Evolutionary conservation across 345 rosid genomes (phyloP).

Genomic region (Salix brachista): DNA sequence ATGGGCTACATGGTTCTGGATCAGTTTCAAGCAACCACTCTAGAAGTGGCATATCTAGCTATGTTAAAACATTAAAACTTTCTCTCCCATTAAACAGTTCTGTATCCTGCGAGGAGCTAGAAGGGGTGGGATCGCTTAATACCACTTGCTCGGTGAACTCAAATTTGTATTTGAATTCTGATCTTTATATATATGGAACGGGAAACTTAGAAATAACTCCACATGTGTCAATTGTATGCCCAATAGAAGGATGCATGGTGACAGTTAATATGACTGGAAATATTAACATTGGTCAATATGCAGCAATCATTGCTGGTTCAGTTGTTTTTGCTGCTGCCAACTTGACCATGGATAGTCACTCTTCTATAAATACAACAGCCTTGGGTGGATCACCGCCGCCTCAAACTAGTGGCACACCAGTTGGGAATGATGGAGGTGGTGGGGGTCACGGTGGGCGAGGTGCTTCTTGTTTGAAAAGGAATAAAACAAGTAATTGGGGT

Average conservation of each 20-base stretch:
- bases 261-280: slow-evolving; percentile 69
- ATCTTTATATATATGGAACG: slow-evolving; percentile 53
- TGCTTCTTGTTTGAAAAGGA: slow-evolving; percentile 73
- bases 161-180: slow-evolving; percentile 55
- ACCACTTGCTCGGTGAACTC: slow-evolving; percentile 78
- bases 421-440: slow-evolving; percentile 81
- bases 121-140: slow-evolving; percentile 84
- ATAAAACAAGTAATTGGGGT: slow-evolving; percentile 69
- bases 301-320: slow-evolving; percentile 63
- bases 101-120: slow-evolving; percentile 64
- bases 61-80: slow-evolving; percentile 19
- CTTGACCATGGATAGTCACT: slow-evolving; percentile 52
- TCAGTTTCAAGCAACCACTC: slow-evolving; percentile 28
- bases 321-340: slow-evolving; percentile 57
- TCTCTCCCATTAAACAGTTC: slow-evolving; percentile 19
- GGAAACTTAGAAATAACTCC: slow-evolving; percentile 79
- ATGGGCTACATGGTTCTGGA: slow-evolving; percentile 20
- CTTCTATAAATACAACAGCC: slow-evolving; percentile 70
- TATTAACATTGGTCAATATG: slow-evolving; percentile 65
- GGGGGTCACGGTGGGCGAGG: slow-evolving; percentile 99
- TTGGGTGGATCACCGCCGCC: slow-evolving; percentile 86
- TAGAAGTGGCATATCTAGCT: slow-evolving; percentile 13
- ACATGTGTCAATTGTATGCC: slow-evolving; percentile 62
- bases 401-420: slow-evolving; percentile 92
- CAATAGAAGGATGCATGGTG: slow-evolving; percentile 60